Evolutionary conservation across 2,329 filamentous ascomycete species (phyloP).

Genomic region (Corynespora cassiicola): DNA sequence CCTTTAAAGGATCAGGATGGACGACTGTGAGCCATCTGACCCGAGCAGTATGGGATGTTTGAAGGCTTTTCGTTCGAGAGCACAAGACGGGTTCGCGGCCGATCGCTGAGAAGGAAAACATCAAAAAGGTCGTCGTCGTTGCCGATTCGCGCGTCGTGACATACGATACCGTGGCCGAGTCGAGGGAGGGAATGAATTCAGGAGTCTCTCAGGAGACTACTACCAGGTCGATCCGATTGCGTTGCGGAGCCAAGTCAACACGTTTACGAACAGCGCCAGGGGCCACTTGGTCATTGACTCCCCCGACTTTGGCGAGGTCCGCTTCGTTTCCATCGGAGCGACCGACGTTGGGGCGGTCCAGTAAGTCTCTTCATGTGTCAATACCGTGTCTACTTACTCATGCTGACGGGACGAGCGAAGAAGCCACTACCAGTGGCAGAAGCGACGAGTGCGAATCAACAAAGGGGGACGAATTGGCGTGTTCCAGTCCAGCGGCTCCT

Average conservation of each 20-base stretch:
- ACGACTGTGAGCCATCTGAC: slow-evolving; percentile 46
- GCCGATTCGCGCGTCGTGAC: slow-evolving; percentile 48
- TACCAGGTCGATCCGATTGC: slow-evolving; percentile 51
- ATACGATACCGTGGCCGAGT: slow-evolving; percentile 42
- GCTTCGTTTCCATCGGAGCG: slow-evolving; percentile 52
- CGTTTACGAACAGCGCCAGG: slow-evolving; percentile 48
- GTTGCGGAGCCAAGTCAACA: slow-evolving; percentile 43
- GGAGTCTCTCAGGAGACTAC: slow-evolving; percentile 51
- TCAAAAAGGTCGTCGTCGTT: slow-evolving; percentile 36
- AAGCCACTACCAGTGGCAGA: slow-evolving; percentile 42
- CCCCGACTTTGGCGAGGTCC: slow-evolving; percentile 49
- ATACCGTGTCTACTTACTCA: not conserved
- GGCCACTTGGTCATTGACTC: slow-evolving; percentile 47
- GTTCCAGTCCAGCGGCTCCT: slow-evolving; percentile 52
- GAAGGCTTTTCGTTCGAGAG: slow-evolving; percentile 49
- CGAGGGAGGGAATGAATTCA: slow-evolving; percentile 39
- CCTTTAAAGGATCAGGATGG: slow-evolving; percentile 47
- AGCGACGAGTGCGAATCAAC: slow-evolving; percentile 35
- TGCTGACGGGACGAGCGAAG: slow-evolving; percentile 21
- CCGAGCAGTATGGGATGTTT: slow-evolving; percentile 43
- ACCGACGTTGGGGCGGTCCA: slow-evolving; percentile 49
- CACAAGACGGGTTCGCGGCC: slow-evolving; percentile 41
- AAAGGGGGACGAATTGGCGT: slow-evolving; percentile 51
- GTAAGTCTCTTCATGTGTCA: slow-evolving; percentile 34
- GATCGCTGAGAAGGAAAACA: slow-evolving; percentile 30